phyloP scores from a whole-genome alignment of 345 rosid species.

The Eutrema heterophyllum region DNA sequence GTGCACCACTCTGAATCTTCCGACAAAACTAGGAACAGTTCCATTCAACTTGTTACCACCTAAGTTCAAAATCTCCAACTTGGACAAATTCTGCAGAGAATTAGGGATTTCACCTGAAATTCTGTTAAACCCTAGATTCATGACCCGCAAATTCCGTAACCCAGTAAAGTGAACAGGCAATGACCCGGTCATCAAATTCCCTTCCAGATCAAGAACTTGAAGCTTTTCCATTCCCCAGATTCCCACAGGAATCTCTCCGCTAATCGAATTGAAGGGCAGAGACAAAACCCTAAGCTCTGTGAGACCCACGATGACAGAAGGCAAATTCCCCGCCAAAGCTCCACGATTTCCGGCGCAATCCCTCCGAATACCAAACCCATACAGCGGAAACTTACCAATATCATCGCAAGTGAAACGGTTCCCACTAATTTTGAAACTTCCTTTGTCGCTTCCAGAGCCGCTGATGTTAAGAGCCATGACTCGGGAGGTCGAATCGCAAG shows the following conservation, averaged over 20 bases:
- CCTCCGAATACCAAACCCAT: slow-evolving; percentile 71
- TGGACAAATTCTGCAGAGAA: slow-evolving; percentile 33
- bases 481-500: slow-evolving; percentile 52
- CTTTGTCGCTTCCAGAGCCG: slow-evolving; percentile 47
- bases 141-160: slow-evolving; percentile 51
- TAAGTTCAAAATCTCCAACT: slow-evolving; percentile 60
- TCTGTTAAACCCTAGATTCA: slow-evolving; percentile 76
- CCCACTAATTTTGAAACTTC: slow-evolving; percentile 33
- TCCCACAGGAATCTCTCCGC: slow-evolving; percentile 60
- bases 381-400: slow-evolving; percentile 56
- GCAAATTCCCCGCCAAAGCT: slow-evolving; percentile 52
- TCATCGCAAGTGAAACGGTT: slow-evolving; percentile 45
- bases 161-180: slow-evolving; percentile 52
- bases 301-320: slow-evolving; percentile 46
- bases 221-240: slow-evolving; percentile 77
- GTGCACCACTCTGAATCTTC: slow-evolving; percentile 57
- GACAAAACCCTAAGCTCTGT: slow-evolving; percentile 69
- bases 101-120: slow-evolving; percentile 60
- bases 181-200: slow-evolving; percentile 43
- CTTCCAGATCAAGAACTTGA: slow-evolving; percentile 89
- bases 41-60: slow-evolving; percentile 78
- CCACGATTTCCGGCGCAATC: slow-evolving; percentile 48
- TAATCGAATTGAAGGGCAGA: slow-evolving; percentile 67
- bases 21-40: slow-evolving; percentile 61
- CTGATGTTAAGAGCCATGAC: slow-evolving; percentile 72